A percentile compares a stretch with the other conserved stretches of the same genome.
phyloP scores from a whole-genome alignment of 768 basidiomycete species.

The Tulasnella calospora region DNA sequence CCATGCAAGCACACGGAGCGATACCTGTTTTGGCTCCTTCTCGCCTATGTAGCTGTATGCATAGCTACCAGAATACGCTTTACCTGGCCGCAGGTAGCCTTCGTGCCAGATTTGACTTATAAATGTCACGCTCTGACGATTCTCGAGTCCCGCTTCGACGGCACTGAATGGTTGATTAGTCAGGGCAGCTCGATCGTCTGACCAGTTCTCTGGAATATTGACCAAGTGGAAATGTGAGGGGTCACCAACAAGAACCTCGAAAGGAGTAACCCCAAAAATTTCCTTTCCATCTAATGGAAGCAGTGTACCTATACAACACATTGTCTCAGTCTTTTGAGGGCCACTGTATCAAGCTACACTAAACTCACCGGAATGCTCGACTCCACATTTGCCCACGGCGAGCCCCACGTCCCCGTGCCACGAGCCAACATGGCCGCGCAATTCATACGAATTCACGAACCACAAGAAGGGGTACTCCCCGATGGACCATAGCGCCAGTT shows the following conservation, averaged over 20 bases:
- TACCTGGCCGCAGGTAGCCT: too few species aligned
- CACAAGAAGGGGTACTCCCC: too few species aligned
- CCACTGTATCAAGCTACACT: not conserved
- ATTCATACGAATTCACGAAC: too few species aligned
- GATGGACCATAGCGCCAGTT: too few species aligned
- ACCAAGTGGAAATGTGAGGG: not conserved
- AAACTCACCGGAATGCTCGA: not conserved
- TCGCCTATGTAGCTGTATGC: too few species aligned
- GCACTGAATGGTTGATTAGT: not conserved
- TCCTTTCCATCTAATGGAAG: not conserved
- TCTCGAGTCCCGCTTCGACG: not conserved
- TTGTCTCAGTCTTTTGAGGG: not conserved
- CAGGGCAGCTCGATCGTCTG: not conserved
- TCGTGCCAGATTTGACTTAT: not conserved
- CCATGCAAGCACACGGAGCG: too few species aligned
- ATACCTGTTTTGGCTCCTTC: too few species aligned
- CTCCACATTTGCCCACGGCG: not conserved
- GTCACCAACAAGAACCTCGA: not conserved
- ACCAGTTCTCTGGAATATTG: not conserved
- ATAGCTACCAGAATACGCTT: too few species aligned
- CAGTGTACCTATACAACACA: not conserved
- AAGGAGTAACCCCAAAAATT: not conserved
- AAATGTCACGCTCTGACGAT: not conserved
- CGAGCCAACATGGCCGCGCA: not conserved
- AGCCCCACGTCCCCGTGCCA: not conserved